Conservation (phyloP, 371 early-diverging fungal species). For the Blastocladiella emersonii region DNA sequence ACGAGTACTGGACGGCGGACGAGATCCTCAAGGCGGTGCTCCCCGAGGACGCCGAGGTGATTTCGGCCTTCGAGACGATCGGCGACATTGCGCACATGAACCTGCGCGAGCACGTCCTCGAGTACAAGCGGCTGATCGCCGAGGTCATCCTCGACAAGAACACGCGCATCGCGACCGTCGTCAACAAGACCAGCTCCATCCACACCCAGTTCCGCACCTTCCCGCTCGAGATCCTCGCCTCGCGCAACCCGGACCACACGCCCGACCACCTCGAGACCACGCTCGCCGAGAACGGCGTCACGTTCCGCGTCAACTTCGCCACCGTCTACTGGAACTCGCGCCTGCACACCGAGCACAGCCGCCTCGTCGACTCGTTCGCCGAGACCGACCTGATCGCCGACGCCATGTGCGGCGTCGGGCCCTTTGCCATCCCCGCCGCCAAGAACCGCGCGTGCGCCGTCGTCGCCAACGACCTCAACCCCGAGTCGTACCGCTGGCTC, state of each 20-base stretch:
- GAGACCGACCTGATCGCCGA: conserved; percentile 32
- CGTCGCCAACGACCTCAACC: conserved; percentile 97
- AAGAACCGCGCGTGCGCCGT: conserved; percentile 60
- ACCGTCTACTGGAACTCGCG: conserved; percentile 99
- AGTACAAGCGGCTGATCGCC: conserved; percentile 82
- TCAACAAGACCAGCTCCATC: conserved; percentile 88
- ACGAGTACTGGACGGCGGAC: conserved; percentile 71
- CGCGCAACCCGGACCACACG: not conserved
- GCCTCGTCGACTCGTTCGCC: conserved; percentile 44
- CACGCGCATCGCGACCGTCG: conserved; percentile 74
- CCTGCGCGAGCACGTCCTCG: conserved; percentile 69
- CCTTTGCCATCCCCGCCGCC: conserved; percentile 93
- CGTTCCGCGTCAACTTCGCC: conserved; percentile 88
- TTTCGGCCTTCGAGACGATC: conserved; percentile 80
- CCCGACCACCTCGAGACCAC: not conserved
- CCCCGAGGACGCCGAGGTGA: conserved; percentile 70
- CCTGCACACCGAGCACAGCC: conserved; percentile 86
- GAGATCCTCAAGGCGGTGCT: conserved; percentile 79
- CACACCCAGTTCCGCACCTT: conserved; percentile 92
- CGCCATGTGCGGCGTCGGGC: conserved; percentile 97
- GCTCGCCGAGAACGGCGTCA: conserved; percentile 80
- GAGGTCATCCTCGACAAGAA: conserved; percentile 93
- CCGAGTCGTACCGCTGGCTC: conserved; percentile 68
- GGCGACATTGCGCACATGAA: conserved; percentile 98
- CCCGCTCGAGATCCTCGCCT: conserved; percentile 87